phyloP scores from a whole-genome alignment of 331 rosid species.

The Pyrus hybrid region DNA sequence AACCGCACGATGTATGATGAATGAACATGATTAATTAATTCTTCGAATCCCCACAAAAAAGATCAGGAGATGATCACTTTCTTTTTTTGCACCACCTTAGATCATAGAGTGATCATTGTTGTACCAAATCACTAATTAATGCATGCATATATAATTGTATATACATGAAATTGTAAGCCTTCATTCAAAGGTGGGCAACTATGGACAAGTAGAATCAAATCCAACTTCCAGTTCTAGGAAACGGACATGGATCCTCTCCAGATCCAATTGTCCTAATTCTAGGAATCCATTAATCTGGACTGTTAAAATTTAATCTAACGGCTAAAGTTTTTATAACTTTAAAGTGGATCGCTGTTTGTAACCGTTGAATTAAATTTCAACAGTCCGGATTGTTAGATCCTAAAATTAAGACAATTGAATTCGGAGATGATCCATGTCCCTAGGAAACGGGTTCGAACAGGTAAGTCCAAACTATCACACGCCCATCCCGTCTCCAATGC shows the following conservation, averaged over 20 bases:
- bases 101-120: background rate
- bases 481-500: background rate
- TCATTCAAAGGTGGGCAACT: slow-evolving; percentile 7
- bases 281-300: no score
- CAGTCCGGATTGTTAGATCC: no score
- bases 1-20: fast-evolving
- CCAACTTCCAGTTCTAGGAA: background rate
- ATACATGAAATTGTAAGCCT: background rate
- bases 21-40: no score
- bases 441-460: slow-evolving; percentile 14
- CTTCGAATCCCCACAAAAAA: fast-evolving
- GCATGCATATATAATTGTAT: background rate
- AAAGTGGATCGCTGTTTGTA: no score
- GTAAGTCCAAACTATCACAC: slow-evolving; percentile 21
- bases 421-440: no score
- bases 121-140: background rate
- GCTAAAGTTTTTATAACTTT: no score
- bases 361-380: no score
- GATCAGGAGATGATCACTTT: no score
- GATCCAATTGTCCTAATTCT: no score
- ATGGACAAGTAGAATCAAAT: background rate
- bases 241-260: no score
- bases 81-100: background rate
- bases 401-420: no score
- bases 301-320: no score